Conservation (phyloP, 2,329 filamentous ascomycete genomes). For the Ophiosphaerella herpotricha region DNA sequence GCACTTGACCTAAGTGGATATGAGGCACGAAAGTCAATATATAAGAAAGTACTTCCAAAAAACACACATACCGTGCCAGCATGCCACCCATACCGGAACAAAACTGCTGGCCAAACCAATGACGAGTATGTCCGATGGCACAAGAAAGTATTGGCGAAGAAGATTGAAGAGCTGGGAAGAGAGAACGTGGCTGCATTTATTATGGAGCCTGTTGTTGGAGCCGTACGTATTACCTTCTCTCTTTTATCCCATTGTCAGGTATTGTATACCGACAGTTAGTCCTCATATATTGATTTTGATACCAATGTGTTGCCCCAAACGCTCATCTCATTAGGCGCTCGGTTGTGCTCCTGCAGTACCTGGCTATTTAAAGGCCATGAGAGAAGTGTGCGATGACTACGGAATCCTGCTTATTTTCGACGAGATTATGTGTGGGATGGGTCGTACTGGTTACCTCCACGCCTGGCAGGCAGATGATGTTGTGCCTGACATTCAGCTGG, state of each 20-base stretch:
- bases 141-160: conserved; percentile 67
- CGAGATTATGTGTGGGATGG: conserved; percentile 75
- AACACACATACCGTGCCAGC: conserved; percentile 67
- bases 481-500: conserved; percentile 67
- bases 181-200: conserved; percentile 69
- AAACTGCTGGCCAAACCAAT: conserved; percentile 57
- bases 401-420: conserved; percentile 78
- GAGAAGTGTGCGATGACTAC: conserved; percentile 69
- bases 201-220: conserved; percentile 73
- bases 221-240: conserved; percentile 55
- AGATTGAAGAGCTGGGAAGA: conserved; percentile 66
- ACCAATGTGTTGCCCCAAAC: background rate
- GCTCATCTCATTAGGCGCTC: conserved; percentile 55
- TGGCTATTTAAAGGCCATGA: conserved; percentile 73
- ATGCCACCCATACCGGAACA: conserved; percentile 68
- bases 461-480: conserved; percentile 65
- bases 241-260: background rate
- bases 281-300: background rate
- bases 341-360: conserved; percentile 69
- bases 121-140: conserved; percentile 65
- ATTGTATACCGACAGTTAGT: too few relatives aligned
- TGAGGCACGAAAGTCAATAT: conserved; percentile 62
- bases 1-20: conserved; percentile 69
- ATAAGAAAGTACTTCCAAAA: conserved; percentile 61
- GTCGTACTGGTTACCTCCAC: conserved; percentile 63